Base-by-base conservation (phyloP, 1,284 basidiomycete genomes). In the Clitocybe nebularis region DNA sequence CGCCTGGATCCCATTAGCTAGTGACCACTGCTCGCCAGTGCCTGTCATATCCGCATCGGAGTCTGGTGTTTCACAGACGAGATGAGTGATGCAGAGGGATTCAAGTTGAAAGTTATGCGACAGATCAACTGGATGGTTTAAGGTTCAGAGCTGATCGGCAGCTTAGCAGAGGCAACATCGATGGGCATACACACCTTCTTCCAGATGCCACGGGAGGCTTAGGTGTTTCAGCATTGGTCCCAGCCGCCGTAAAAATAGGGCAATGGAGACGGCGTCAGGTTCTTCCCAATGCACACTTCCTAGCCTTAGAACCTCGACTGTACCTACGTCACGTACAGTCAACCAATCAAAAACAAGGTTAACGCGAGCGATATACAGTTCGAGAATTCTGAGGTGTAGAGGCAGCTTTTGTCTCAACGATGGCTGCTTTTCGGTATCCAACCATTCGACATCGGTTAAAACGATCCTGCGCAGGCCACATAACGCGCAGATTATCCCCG, bases 211-310 rank as follows among this genome's bases (percentile, higher is more conserved):
- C 9, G 56, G 51, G 19, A 58, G 47, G 21, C 48, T 46, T 8
- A 58, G 46, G 22, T 58, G 54, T 36, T 52, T 48, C 25, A 58
- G 41, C 17, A 42, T 47, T 3, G 48, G 45, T 13, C 54, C 56
- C 5, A 58, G 46, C 16, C 44, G 41, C 21, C 51, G 45, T 25
- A 58, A 42, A 46, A 58, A 53, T 39, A 47, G 48, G 14, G 47
- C 51, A 37, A 56, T 51, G 21, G 52, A 44, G 30, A 53, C 43
- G 3, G 50, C 44, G 35, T 56, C 54, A 21, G 46, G 39, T n/a
- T 52, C 50, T 23, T 52, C 50, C 52, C 52, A 54, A 34, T 53
- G 51, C 9, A 49, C 53, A 23, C 55, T 55, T 26, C 55, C 53
- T 36, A 57, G 25, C n/a, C 39, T 46, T 14, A 56, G 34, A 10